Conservation (phyloP, 2,329 filamentous ascomycete species). For the Phialophora expanda region DNA sequence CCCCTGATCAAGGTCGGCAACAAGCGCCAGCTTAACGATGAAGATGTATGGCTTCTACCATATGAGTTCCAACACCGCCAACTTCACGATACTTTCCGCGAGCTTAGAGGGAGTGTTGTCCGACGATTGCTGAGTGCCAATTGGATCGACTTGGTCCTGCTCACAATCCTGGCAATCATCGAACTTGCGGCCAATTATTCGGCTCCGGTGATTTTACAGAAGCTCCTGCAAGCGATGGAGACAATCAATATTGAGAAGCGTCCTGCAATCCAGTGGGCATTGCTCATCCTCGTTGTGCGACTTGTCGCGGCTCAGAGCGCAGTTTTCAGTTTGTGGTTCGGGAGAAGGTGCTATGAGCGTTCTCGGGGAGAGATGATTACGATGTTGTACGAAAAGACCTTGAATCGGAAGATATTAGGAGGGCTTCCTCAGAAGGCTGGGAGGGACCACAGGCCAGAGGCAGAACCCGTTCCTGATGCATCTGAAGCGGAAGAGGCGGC, state of each 20-base stretch:
- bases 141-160: constrained; percentile 75
- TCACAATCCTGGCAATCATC: constrained; percentile 67
- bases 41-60: constrained; percentile 80
- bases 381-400: constrained; percentile 79
- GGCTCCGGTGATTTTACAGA: constrained; percentile 72
- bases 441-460: constrained; percentile 42
- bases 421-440: constrained; percentile 30
- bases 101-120: constrained; percentile 74
- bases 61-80: constrained; percentile 81
- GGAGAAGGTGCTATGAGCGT: constrained; percentile 81
- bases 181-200: constrained; percentile 65
- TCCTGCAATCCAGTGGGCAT: constrained; percentile 69
- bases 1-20: constrained; percentile 72
- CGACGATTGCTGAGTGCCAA: constrained; percentile 74
- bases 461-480: constrained; percentile 32
- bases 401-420: constrained; percentile 66
- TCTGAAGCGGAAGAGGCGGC: constrained; percentile 13
- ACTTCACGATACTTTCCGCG: constrained; percentile 75
- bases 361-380: constrained; percentile 85
- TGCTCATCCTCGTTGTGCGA: constrained; percentile 65
- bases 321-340: constrained; percentile 78
- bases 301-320: constrained; percentile 67
- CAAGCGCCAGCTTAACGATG: constrained; percentile 70
- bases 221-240: constrained; percentile 70
- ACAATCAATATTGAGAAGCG: constrained; percentile 56